Evolutionary conservation across 1,284 basidiomycete species (phyloP).

Genomic region (Ganoderma multipileum): DNA sequence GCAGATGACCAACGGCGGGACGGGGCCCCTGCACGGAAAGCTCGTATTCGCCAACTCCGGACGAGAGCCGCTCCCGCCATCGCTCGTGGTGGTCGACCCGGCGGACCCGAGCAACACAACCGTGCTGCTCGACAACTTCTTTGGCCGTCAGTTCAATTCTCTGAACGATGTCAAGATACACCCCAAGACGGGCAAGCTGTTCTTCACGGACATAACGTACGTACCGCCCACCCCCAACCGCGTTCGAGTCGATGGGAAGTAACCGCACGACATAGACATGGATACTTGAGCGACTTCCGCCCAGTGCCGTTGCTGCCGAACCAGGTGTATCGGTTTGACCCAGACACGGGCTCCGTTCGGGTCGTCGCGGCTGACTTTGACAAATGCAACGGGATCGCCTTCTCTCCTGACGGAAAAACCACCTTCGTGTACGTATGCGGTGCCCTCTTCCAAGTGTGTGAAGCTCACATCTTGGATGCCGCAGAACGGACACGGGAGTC

Average conservation of each 20-base stretch:
- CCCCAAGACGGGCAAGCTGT: slow-evolving; percentile 55
- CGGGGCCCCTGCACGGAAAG: slow-evolving; percentile 68
- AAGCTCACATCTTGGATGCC: background rate
- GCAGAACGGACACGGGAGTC: slow-evolving; percentile 62
- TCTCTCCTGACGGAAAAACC: slow-evolving; percentile 67
- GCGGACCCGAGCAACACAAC: slow-evolving; percentile 52
- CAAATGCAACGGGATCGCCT: slow-evolving; percentile 71
- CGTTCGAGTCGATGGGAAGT: too few relatives aligned
- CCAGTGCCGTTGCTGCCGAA: slow-evolving; percentile 67
- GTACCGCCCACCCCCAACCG: background rate
- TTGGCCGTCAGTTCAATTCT: slow-evolving; percentile 85
- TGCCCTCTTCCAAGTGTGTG: background rate
- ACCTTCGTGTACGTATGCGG: slow-evolving; percentile 64
- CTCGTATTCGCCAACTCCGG: slow-evolving; percentile 75
- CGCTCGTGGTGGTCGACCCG: slow-evolving; percentile 72
- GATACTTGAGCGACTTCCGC: slow-evolving; percentile 70
- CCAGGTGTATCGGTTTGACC: slow-evolving; percentile 79
- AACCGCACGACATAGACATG: slow-evolving; percentile 55
- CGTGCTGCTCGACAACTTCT: slow-evolving; percentile 48
- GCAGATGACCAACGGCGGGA: slow-evolving; percentile 81
- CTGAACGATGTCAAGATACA: slow-evolving; percentile 53
- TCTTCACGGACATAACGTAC: slow-evolving; percentile 3
- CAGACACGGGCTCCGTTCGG: slow-evolving; percentile 63
- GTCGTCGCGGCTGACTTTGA: slow-evolving; percentile 77
- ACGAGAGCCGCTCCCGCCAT: slow-evolving; percentile 66